Evolutionary conservation across 495 filamentous ascomycete genomes (phyloP), one percentile per base, ranked within the genome.

Genomic region (Antarctomyces pellizariae): DNA sequence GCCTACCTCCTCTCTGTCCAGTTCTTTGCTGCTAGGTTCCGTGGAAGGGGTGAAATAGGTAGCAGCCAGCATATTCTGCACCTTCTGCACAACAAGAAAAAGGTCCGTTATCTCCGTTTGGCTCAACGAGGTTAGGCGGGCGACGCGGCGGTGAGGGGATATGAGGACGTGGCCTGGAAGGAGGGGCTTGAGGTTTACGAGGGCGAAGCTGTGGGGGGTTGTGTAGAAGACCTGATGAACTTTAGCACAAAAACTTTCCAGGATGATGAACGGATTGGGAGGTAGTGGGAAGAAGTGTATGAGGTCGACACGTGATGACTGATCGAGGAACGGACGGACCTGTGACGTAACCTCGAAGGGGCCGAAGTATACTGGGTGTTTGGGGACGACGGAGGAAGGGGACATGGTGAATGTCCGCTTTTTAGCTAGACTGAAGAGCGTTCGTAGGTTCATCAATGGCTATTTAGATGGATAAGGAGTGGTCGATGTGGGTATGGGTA

Each of bases 121-220:
- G 0, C 67, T 66, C 16, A 95, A 69, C 47, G 90, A 74, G 18
- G 67, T 59, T 18, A 93, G 54, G 24, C 78, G 74, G 19, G 62
- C 57, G 38, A 77, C 74, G 10, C 60, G 48, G 12, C 51, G 50
- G 16, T 62, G 60, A 3, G 74, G 66, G 26, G 62, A 73, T 31
- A 95, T 61, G 14, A 97, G 74, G 30, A 95, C 72, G 52, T 97
- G 86, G 24, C 86, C 86, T 0, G 86, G 82, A 1, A 95, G 64
- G 10, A 97, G 64, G 7, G 86, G 86, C 48, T 91, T 92, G 40
- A 93, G 64, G 56, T 93, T 93, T 13, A 92, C 80, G 27, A 92
- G 62, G 32, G 75, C 75, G 56, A 76, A 86, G 44, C 69, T 69
- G 39, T 69, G 58, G 7, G 71, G 56, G 7, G 83, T 90, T 36